Evolutionary conservation across 108 stramenopile genomes (phyloP), one percentile per base, ranked within the genome.

Genomic region (Fragilariopsis cylindrus): DNA sequence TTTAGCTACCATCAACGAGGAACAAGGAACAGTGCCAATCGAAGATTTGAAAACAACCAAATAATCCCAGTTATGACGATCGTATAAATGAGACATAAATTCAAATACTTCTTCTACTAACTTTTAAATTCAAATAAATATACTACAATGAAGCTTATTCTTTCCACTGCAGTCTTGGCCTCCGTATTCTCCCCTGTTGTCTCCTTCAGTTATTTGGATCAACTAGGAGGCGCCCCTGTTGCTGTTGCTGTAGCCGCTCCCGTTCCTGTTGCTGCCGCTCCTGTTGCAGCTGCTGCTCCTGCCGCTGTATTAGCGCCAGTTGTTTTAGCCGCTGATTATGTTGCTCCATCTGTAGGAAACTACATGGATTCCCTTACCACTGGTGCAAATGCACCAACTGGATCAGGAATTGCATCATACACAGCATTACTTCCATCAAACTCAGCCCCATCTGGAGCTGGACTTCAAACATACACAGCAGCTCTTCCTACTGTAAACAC

Each of bases 171-270:
- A 39, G 41, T 77, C 21, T 64, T 77, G 63, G 76, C 70, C 19
- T 48, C 45, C 15, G 47, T 71, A 45, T 41, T 77, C 42, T 69
- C 76, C 13, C 76, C 76, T 65, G 76, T 52, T 42, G 41, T 54
- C 48, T 71, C 76, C 50, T 77, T 77, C 69, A 71, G 70, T 45
- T 77, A 77, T 55, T 56, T 77, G 60, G 76, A 77, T 42, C 52
- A 60, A 49, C 70, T 77, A 60, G 52, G 45, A 52, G 75, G 67
- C 46, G 50, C 66, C 74, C 76, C 76, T 9, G 53, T n/a, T 4
- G 52, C 69, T 47, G 41, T 19, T 11, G 50, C 69, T 47, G 52
- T 8, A 7, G 52, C 69, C 47, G 9, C 69, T 55, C 19, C 19
- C 52, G 69, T 47, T 43, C 67, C 67, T 50, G 67, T 48, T 18